Percentiles rank a stretch among this genome's conserved stretches.
Conservation (phyloP, 2,329 filamentous ascomycete species). For the Furcasterigmium furcatum region DNA sequence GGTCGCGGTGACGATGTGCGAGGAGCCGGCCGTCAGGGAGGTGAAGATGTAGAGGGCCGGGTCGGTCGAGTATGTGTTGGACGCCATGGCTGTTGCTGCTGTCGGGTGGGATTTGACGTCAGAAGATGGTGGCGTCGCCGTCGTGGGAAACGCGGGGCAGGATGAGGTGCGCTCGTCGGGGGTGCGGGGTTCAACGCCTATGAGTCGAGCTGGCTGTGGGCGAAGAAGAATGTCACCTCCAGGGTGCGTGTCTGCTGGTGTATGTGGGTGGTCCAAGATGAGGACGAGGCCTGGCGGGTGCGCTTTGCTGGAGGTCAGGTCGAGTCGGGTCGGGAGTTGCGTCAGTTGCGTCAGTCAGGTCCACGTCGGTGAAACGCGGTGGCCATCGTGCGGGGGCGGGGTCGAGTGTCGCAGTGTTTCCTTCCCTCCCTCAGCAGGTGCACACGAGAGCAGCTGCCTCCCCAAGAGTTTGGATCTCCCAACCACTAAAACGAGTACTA, state of each 20-base stretch:
- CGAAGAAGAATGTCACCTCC: too few relatives aligned
- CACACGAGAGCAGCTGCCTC: too few relatives aligned
- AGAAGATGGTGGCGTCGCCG: conserved; percentile 6
- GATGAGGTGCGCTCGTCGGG: neutral
- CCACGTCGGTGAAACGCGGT: neutral
- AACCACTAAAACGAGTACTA: too few relatives aligned
- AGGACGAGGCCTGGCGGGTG: neutral
- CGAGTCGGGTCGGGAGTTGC: neutral
- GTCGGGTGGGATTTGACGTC: conserved; percentile 3
- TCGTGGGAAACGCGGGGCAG: conserved; percentile 6
- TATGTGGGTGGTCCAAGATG: neutral
- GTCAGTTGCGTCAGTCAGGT: neutral
- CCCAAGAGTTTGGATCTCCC: too few relatives aligned
- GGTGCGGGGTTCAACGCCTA: conserved; percentile 6
- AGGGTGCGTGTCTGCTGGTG: neutral
- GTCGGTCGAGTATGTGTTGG: conserved; percentile 52
- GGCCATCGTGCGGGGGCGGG: neutral
- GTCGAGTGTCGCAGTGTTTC: neutral
- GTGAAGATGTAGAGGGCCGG: conserved; percentile 90
- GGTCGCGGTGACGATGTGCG: conserved; percentile 93
- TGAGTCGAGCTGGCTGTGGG: neutral
- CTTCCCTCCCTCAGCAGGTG: neutral
- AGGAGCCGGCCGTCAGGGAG: conserved; percentile 90
- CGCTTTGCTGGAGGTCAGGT: neutral
- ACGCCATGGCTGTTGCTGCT: conserved; percentile 12